Conservation (phyloP, 306 rosid genomes). For the Pterocarpus macrocarpus region DNA sequence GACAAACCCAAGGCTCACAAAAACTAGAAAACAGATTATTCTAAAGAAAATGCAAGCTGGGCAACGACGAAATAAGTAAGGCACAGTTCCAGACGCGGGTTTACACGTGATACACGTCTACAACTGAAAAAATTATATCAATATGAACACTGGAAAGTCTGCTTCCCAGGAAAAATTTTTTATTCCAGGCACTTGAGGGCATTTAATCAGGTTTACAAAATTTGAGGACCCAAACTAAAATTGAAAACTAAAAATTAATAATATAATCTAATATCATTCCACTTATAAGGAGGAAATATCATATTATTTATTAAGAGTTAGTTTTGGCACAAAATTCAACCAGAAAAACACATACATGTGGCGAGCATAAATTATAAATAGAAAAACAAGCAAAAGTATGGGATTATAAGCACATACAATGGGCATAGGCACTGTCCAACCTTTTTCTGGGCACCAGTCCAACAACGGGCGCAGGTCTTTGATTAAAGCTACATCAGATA, state of each 20-base stretch:
- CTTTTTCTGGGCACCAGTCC: slow-evolving; percentile 71
- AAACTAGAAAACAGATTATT: not conserved
- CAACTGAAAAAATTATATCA: not conserved
- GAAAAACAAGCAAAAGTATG: slow-evolving; percentile 9
- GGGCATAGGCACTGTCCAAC: slow-evolving; percentile 78
- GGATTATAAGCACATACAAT: slow-evolving; percentile 57
- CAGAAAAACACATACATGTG: not conserved
- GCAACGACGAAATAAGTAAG: not conserved
- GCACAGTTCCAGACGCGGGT: not conserved
- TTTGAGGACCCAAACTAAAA: slow-evolving; percentile 3
- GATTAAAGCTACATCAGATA: slow-evolving; percentile 53
- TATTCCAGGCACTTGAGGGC: no score
- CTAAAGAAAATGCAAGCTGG: not conserved
- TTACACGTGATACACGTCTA: not conserved
- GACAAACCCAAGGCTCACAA: not conserved
- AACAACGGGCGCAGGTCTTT: slow-evolving; percentile 88
- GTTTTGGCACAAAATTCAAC: slow-evolving; percentile 28
- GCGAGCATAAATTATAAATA: slow-evolving; percentile 18
- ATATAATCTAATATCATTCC: not conserved
- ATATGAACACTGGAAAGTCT: no score
- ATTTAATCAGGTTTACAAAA: not conserved
- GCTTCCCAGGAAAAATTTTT: no score
- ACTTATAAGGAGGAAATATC: slow-evolving; percentile 11
- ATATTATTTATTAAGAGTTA: slow-evolving; percentile 1
- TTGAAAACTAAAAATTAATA: not conserved